Evolutionary conservation across 257 asterid species (phyloP).

Genomic region (Solanum raphanifolium): DNA sequence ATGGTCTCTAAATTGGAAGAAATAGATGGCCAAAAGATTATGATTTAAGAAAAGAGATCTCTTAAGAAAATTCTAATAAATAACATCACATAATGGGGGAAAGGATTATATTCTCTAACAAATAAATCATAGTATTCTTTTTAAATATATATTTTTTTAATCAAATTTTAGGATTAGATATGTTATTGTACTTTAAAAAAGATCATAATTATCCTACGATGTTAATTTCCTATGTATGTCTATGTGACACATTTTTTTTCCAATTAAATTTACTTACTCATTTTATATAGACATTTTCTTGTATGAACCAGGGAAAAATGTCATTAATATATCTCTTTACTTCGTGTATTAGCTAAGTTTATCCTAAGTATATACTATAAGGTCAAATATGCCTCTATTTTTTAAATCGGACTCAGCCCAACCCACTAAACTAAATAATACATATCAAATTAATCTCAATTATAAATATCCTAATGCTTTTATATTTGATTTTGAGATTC

Average conservation of each 20-base stretch:
- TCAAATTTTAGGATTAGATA: not conserved
- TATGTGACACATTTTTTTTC: rapidly evolving
- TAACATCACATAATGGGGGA: not conserved
- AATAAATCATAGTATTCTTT: no score
- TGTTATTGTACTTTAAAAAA: not conserved
- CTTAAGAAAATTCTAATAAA: no score
- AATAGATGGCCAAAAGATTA: not conserved
- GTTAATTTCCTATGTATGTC: no score
- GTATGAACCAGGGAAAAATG: no score
- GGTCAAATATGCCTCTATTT: not conserved
- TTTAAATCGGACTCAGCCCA: not conserved
- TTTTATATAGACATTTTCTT: no score
- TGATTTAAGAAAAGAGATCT: not conserved
- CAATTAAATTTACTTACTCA: no score
- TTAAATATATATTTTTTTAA: no score
- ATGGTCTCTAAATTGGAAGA: not conserved
- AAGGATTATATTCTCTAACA: not conserved
- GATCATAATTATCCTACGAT: not conserved
- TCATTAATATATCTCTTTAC: not conserved
- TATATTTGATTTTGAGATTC: not conserved
- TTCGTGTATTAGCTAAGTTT: not conserved
- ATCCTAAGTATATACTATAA: no score
- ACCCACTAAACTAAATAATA: not conserved
- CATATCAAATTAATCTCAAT: not conserved
- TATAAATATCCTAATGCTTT: not conserved